A percentile compares a stretch with the other conserved stretches of the same genome.
phyloP scores from a whole-genome alignment of 495 filamentous ascomycete genomes.

The Lasiosphaeria ovina region DNA sequence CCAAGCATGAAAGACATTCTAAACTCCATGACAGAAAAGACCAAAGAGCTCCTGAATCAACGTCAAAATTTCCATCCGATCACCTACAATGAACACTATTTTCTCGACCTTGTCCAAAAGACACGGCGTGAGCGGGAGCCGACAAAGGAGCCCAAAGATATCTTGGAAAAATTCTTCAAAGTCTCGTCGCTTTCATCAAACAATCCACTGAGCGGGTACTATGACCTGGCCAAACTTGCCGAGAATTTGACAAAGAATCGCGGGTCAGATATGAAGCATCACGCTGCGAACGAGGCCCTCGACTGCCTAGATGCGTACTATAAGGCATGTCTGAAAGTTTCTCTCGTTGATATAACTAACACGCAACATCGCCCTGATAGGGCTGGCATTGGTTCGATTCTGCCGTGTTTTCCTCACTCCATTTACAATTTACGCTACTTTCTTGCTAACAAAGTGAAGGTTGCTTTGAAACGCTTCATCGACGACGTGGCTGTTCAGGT shows the following conservation, averaged over 20 bases:
- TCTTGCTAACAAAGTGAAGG: constrained; percentile 38
- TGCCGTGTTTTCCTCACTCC: background rate
- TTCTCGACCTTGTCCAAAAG: constrained; percentile 49
- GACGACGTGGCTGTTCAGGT: constrained; percentile 60
- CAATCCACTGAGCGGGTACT: constrained; percentile 1
- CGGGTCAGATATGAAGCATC: constrained; percentile 40
- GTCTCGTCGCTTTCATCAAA: constrained; percentile 8
- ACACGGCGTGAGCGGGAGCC: constrained; percentile 27
- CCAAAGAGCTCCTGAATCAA: constrained; percentile 33
- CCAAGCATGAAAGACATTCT: constrained; percentile 29
- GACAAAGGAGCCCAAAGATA: constrained; percentile 13
- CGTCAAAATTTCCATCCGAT: constrained; percentile 46
- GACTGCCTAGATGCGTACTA: constrained; percentile 54
- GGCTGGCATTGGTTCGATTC: no score
- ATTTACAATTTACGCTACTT: background rate
- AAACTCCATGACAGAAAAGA: constrained; percentile 26
- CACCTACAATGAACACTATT: constrained; percentile 55
- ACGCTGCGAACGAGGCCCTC: constrained; percentile 44
- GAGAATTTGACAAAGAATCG: constrained; percentile 20
- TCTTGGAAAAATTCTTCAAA: constrained; percentile 23
- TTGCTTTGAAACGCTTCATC: constrained; percentile 60
- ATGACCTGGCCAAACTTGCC: constrained; percentile 29
- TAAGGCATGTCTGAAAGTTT: constrained; percentile 30
- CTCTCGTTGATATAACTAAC: background rate
- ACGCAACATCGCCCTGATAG: no score